Conservation (phyloP, 2,329 filamentous ascomycete species). For the Plenodomus lindquistii region DNA sequence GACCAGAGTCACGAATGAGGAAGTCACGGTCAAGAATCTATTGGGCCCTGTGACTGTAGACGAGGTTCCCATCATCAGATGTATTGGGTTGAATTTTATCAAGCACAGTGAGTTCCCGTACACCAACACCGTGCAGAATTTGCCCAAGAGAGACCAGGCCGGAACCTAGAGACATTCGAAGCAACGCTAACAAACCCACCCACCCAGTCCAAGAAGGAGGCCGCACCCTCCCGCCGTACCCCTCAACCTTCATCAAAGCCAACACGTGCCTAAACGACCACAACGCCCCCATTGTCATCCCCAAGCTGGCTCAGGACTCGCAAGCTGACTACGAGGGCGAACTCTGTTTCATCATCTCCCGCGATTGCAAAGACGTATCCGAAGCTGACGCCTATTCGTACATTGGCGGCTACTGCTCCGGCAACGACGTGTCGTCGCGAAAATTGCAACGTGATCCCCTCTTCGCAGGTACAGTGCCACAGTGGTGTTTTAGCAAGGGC, state of each 20-base stretch:
- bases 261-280: constrained; percentile 46
- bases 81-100: constrained; percentile 63
- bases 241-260: constrained; percentile 57
- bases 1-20: constrained; percentile 58
- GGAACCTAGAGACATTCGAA: too few species aligned
- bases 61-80: constrained; percentile 61
- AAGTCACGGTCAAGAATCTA: constrained; percentile 58
- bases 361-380: constrained; percentile 56
- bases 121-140: too few species aligned
- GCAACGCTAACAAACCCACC: background rate
- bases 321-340: constrained; percentile 50
- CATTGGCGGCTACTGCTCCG: constrained; percentile 58
- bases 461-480: constrained; percentile 57
- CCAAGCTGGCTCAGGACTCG: constrained; percentile 54
- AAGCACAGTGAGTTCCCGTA: constrained; percentile 53
- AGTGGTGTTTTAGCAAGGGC: constrained; percentile 62
- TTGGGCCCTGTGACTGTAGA: constrained; percentile 56
- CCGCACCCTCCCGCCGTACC: constrained; percentile 55
- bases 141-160: too few species aligned
- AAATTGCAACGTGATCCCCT: constrained; percentile 57
- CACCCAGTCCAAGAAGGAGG: constrained; percentile 55
- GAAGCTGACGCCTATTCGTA: constrained; percentile 52
- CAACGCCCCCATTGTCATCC: constrained; percentile 51
- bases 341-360: constrained; percentile 55
- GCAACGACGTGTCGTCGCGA: constrained; percentile 60